Percentiles rank a stretch among this genome's conserved stretches.
Conservation (phyloP, 805 yeast species). For the Starmerella roubikii region DNA sequence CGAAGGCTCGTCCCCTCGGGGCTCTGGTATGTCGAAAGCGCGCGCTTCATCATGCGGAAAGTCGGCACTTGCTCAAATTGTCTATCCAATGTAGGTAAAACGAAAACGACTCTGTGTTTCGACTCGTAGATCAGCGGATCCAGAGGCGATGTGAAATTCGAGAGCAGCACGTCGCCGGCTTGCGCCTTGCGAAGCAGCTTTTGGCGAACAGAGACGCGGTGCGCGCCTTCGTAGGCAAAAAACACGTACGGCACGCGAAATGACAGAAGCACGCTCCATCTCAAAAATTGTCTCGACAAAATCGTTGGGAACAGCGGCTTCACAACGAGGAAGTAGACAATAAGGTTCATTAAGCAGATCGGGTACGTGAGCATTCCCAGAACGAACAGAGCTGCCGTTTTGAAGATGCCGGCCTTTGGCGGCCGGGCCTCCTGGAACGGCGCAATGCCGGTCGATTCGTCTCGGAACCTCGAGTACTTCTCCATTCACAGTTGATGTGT, state of each 20-base stretch:
- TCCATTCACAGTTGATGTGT: no score
- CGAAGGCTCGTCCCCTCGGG: constrained; percentile 7
- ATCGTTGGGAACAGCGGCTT: constrained; percentile 8
- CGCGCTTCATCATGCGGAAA: constrained; percentile 12
- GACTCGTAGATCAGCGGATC: constrained; percentile 34
- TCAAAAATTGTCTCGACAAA: constrained; percentile 7
- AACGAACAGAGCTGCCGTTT: constrained; percentile 32
- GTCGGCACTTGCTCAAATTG: constrained; percentile 17
- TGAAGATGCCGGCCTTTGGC: not conserved
- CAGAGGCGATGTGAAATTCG: constrained; percentile 46
- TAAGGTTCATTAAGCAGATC: constrained; percentile 57
- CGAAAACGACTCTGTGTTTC: constrained; percentile 20
- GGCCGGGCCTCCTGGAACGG: constrained; percentile 52
- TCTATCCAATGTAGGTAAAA: constrained; percentile 32
- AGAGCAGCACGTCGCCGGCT: constrained; percentile 38
- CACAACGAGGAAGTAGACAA: constrained; percentile 7
- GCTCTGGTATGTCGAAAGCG: constrained; percentile 10
- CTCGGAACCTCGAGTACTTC: constrained; percentile 71
- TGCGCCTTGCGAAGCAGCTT: constrained; percentile 18
- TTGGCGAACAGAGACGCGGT: constrained; percentile 28
- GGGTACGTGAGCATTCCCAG: constrained; percentile 75
- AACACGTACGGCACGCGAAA: constrained; percentile 18
- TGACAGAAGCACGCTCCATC: constrained; percentile 7
- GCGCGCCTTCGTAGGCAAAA: constrained; percentile 38
- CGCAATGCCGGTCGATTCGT: constrained; percentile 79